Conservation (phyloP, 192 early-diverging fungal species). For the Rhizoclosmatium globosum region DNA sequence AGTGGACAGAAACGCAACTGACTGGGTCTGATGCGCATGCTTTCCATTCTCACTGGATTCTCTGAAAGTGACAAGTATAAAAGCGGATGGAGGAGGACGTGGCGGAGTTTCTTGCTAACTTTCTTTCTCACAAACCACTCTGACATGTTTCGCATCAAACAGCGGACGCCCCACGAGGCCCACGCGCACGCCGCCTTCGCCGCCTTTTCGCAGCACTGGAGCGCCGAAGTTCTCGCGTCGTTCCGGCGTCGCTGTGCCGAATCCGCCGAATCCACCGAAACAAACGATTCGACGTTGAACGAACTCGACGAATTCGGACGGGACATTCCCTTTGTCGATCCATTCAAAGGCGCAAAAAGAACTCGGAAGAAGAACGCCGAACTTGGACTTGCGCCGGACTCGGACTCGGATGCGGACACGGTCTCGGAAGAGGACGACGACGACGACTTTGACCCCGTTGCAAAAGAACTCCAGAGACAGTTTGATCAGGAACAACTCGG, state of each 20-base stretch:
- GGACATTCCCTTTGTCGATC: slow-evolving; percentile 16
- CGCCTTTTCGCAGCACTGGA: neutral
- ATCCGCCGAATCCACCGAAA: no score
- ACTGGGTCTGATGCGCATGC: no score
- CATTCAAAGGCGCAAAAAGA: neutral
- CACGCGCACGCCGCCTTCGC: neutral
- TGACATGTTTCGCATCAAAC: neutral
- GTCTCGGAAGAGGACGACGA: neutral
- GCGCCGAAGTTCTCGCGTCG: neutral
- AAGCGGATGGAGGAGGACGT: no score
- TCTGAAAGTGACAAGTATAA: no score
- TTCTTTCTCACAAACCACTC: neutral
- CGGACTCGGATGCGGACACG: neutral
- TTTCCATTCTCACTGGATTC: no score
- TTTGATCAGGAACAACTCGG: neutral
- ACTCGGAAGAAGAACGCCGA: neutral
- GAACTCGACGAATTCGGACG: slow-evolving; percentile 10
- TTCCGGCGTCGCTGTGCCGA: neutral
- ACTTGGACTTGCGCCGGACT: neutral
- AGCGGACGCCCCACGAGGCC: neutral
- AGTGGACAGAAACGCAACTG: no score
- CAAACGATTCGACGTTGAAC: neutral
- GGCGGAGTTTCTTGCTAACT: no score
- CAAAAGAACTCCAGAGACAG: slow-evolving; percentile 3
- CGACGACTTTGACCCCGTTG: slow-evolving; percentile 13